A percentile compares a stretch with the other conserved stretches of the same genome.
These are phyloP conservation scores for Dentipellis fragilis DNA, from an alignment of 768 basidiomycete species.

Conservation along the genomic window DNA sequence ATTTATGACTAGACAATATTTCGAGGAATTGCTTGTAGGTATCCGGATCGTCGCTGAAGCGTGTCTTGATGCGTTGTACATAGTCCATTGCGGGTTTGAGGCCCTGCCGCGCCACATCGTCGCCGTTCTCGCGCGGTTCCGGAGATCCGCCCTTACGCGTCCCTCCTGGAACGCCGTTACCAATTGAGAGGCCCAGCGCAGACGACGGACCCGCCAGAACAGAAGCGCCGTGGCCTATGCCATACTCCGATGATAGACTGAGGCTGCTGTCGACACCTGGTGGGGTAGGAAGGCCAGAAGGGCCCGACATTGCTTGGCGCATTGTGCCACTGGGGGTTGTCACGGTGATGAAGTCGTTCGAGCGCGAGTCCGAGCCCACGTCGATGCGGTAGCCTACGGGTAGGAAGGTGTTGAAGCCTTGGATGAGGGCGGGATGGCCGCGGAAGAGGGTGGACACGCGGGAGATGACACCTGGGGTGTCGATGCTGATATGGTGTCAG, in stretches of 20 bases:
- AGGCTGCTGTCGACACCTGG: neutral
- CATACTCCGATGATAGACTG: neutral
- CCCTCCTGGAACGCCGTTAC: neutral
- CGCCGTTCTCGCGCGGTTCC: neutral
- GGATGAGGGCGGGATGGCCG: conserved; percentile 83
- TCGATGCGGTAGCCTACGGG: conserved; percentile 93
- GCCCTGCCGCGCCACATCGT: conserved; percentile 12
- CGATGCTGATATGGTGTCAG: conserved; percentile 50
- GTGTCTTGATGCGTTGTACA: conserved; percentile 93
- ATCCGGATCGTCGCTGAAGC: conserved; percentile 70
- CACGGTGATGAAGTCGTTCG: conserved; percentile 61
- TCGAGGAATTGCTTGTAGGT: conserved; percentile 76
- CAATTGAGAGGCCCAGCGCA: conserved; percentile 4
- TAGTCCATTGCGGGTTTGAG: conserved; percentile 85
- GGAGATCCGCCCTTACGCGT: neutral
- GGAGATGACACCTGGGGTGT: conserved; percentile 94
- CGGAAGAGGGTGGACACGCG: conserved; percentile 90
- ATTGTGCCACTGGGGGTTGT: conserved; percentile 64
- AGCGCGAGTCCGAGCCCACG: conserved; percentile 53
- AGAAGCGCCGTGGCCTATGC: neutral
- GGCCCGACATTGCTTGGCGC: conserved; percentile 18
- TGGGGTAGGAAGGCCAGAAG: conserved; percentile 9
- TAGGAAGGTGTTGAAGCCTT: conserved; percentile 97
- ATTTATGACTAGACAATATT: conserved; percentile 60
- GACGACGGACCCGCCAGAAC: conserved; percentile 3